Percentiles rank a stretch among this genome's conserved stretches.
These are phyloP conservation scores for Mycosarcoma maydis DNA, from an alignment of 1,284 basidiomycete species.

Conservation along the genomic window DNA sequence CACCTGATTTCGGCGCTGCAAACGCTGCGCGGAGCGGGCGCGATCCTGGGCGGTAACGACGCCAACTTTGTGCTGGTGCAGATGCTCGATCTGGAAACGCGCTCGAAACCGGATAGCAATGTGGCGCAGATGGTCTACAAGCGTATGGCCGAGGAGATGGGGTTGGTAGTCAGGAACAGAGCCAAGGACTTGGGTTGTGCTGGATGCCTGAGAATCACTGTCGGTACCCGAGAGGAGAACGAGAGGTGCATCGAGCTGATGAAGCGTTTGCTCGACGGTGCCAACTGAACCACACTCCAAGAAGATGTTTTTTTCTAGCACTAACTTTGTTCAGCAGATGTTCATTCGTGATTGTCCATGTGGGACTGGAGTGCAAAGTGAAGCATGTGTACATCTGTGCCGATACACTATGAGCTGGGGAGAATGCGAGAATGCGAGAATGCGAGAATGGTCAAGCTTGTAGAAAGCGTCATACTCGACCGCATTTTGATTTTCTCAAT, in stretches of 20 bases:
- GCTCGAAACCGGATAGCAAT: slow-evolving; percentile 74
- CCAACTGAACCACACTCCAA: slow-evolving; percentile 11
- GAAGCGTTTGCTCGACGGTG: slow-evolving; percentile 43
- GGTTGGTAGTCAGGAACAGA: slow-evolving; percentile 89
- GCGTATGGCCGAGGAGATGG: slow-evolving; percentile 81
- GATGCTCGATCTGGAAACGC: slow-evolving; percentile 71
- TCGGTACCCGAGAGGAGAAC: slow-evolving; percentile 83
- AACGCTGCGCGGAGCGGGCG: slow-evolving; percentile 72
- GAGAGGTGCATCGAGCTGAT: slow-evolving; percentile 56
- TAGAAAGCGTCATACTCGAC: too few species aligned
- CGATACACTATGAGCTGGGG: too few species aligned
- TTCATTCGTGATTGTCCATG: too few species aligned
- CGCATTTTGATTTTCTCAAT: too few species aligned
- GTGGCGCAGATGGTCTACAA: slow-evolving; percentile 81
- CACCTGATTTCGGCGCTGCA: slow-evolving; percentile 72
- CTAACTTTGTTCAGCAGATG: too few species aligned
- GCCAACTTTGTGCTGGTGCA: slow-evolving; percentile 93
- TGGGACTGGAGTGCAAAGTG: too few species aligned
- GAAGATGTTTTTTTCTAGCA: background rate
- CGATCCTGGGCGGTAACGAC: slow-evolving; percentile 81
- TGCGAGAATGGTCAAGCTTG: too few species aligned
- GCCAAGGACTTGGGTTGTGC: slow-evolving; percentile 86
- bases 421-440: too few species aligned
- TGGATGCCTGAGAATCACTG: slow-evolving; percentile 87
- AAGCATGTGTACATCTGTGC: background rate